Conservation (phyloP, 257 asterid species). For the Nicotiana noctiflora region DNA sequence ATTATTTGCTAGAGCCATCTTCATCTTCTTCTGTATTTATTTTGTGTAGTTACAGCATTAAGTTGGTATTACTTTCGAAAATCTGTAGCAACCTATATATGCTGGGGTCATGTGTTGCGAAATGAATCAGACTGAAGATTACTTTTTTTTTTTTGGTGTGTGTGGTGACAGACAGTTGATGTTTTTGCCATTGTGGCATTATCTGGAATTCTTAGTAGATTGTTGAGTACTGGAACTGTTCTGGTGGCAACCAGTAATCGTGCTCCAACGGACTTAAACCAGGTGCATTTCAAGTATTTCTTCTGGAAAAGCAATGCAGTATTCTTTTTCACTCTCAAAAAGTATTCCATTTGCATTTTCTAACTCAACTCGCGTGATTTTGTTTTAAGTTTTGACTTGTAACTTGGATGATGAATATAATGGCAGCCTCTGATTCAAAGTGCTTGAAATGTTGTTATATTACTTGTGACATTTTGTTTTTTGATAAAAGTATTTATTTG, state of each 20-base stretch:
- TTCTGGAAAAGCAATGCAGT: background rate
- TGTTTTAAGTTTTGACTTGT: background rate
- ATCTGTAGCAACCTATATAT: background rate
- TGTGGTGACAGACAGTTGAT: conserved; percentile 74
- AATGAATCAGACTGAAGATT: background rate
- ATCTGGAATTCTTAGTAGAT: conserved; percentile 92
- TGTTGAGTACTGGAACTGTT: conserved; percentile 83
- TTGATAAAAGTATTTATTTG: conserved; percentile 1
- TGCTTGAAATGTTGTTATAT: background rate
- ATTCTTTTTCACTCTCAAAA: background rate
- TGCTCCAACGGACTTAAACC: conserved; percentile 84
- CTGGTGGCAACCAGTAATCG: conserved; percentile 99
- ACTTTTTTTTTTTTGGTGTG: background rate
- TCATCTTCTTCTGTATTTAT: background rate
- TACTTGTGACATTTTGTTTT: background rate
- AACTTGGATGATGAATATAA: background rate
- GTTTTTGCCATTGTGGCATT: conserved; percentile 95
- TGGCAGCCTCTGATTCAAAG: background rate
- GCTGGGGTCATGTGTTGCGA: background rate
- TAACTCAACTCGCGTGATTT: background rate
- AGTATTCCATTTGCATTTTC: background rate
- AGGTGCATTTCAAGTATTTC: conserved; percentile 32
- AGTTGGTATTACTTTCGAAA: background rate
- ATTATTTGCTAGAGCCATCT: background rate
- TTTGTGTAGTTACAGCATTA: background rate